Evolutionary conservation across 1,139 yeast genomes (phyloP).

Genomic region (Kurtzmaniella quercitrusa): DNA sequence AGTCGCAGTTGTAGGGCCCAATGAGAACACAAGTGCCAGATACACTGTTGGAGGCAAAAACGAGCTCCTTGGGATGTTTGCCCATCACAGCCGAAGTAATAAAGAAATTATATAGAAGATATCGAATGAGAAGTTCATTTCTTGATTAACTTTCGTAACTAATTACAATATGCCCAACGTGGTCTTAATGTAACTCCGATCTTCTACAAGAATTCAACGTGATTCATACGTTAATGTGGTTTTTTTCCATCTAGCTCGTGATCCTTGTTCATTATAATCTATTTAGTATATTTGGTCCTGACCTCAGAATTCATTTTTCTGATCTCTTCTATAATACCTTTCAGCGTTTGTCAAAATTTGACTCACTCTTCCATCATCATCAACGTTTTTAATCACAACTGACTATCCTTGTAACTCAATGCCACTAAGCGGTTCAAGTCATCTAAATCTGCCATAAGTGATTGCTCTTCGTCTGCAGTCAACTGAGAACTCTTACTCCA

Average conservation of each 20-base stretch:
- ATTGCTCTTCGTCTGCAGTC: constrained; percentile 42
- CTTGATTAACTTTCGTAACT: too few relatives aligned
- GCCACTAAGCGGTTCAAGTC: constrained; percentile 53
- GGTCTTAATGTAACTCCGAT: too few relatives aligned
- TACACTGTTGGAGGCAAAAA: constrained; percentile 75
- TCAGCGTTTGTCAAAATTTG: too few relatives aligned
- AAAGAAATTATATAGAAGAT: background rate
- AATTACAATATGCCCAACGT: too few relatives aligned
- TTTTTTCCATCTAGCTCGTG: too few relatives aligned
- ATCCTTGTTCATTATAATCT: too few relatives aligned
- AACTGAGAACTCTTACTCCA: constrained; percentile 52
- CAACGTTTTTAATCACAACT: constrained; percentile 17
- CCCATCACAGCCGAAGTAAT: constrained; percentile 10
- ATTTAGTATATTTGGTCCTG: too few relatives aligned
- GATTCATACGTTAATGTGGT: too few relatives aligned
- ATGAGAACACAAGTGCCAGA: constrained; percentile 57
- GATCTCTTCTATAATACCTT: too few relatives aligned
- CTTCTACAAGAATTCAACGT: too few relatives aligned
- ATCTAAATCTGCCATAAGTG: constrained; percentile 41
- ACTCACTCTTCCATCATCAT: background rate
- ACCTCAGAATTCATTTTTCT: too few relatives aligned
- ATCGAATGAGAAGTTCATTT: constrained; percentile 4
- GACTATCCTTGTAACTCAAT: constrained; percentile 41
- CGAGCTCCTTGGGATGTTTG: constrained; percentile 58
- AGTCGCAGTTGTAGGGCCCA: constrained; percentile 49